A percentile compares a stretch with the other conserved stretches of the same genome.
Evolutionary conservation across 1,139 yeast species (phyloP).

Genomic region (Nakaseomyces uthaithaninus): DNA sequence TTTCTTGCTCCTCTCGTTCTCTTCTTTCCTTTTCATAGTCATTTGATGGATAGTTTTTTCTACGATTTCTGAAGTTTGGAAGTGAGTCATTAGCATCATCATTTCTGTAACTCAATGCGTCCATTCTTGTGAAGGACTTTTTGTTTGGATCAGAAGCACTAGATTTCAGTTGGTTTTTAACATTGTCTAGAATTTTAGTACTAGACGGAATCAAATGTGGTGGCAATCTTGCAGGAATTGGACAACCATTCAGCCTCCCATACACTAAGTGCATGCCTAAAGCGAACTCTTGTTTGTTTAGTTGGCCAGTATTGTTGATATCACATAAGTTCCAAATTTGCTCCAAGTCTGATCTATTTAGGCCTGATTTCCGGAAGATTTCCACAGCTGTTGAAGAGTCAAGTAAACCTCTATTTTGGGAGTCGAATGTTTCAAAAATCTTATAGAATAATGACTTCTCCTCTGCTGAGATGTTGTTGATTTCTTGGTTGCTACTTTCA

Average conservation of each 20-base stretch:
- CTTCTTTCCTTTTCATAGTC: constrained; percentile 6
- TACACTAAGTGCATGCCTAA: constrained; percentile 80
- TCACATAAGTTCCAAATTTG: constrained; percentile 82
- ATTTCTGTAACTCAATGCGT: constrained; percentile 32
- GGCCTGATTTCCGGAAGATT: constrained; percentile 84
- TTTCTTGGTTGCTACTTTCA: constrained; percentile 46
- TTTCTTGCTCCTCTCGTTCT: constrained; percentile 14
- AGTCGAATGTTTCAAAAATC: constrained; percentile 83
- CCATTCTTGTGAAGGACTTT: constrained; percentile 17
- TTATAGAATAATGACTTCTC: constrained; percentile 84
- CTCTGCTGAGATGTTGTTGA: constrained; percentile 53
- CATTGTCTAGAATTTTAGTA: constrained; percentile 49
- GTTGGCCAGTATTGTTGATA: constrained; percentile 59
- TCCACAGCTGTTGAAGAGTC: constrained; percentile 79
- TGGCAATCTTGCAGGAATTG: constrained; percentile 64
- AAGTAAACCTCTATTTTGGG: constrained; percentile 54
- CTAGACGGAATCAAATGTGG: constrained; percentile 75
- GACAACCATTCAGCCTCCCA: constrained; percentile 63
- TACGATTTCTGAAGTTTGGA: constrained; percentile 32
- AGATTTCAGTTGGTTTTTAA: constrained; percentile 53
- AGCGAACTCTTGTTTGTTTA: constrained; percentile 71
- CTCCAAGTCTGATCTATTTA: constrained; percentile 77
- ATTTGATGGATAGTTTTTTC: constrained; percentile 21
- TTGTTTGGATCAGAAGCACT: constrained; percentile 11
- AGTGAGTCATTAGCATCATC: constrained; percentile 38